These are phyloP conservation scores for Hymenoscyphus occultus DNA, from an alignment of 2,329 filamentous ascomycete species.

Conservation along the genomic window DNA sequence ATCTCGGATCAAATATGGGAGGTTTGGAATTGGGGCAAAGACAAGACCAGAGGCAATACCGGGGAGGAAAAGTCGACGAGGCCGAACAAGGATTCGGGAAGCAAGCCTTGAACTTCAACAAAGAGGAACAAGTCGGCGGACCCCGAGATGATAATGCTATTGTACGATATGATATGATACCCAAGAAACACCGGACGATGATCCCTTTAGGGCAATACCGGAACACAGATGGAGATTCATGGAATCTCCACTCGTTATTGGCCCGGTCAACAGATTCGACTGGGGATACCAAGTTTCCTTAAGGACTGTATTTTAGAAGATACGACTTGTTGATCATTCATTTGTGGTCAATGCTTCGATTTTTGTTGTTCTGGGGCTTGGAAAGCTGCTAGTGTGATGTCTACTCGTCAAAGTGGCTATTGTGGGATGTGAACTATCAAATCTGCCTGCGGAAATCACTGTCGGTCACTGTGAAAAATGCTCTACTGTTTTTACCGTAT, in stretches of 20 bases:
- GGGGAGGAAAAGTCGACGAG: not conserved
- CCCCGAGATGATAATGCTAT: not conserved
- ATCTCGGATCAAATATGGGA: slow-evolving; percentile 45
- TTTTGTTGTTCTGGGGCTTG: not conserved
- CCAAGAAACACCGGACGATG: not conserved
- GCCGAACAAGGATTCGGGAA: not conserved
- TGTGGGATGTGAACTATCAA: not conserved
- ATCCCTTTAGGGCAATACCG: not conserved
- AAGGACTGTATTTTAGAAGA: not conserved
- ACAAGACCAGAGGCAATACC: slow-evolving; percentile 29
- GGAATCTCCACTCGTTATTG: not conserved
- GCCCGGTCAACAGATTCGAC: not conserved
- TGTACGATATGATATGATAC: slow-evolving; percentile 4
- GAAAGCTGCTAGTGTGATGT: not conserved
- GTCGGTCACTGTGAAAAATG: not conserved
- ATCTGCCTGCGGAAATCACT: not conserved
- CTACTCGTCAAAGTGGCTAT: not conserved
- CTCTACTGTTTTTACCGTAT: not conserved
- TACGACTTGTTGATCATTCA: not conserved
- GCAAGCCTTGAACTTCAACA: not conserved
- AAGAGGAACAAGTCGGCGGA: not conserved
- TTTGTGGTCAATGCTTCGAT: not conserved
- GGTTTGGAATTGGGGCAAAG: slow-evolving; percentile 43
- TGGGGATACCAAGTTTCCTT: not conserved
- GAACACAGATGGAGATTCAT: not conserved